These are phyloP conservation scores for Paracoccidioides lutzii DNA, from an alignment of 2,329 filamentous ascomycete genomes.

Conservation along the genomic window DNA sequence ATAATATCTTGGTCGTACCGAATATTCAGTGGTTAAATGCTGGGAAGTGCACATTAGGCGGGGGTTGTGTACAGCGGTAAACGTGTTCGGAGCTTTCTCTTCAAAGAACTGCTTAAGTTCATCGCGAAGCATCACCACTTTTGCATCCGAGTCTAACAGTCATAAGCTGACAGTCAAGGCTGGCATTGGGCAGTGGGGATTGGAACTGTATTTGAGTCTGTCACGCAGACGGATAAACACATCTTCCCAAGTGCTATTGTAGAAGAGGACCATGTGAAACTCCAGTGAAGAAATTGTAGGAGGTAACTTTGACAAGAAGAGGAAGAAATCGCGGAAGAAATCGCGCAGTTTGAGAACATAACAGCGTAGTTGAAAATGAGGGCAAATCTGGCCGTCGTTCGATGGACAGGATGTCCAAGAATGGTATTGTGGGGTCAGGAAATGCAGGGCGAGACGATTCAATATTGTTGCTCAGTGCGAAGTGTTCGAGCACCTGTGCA, in stretches of 20 bases:
- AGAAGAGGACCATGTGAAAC: background rate
- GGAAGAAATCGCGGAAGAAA: background rate
- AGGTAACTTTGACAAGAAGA: background rate
- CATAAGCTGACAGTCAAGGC: background rate
- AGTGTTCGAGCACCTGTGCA: background rate
- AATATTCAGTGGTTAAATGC: background rate
- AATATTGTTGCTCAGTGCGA: background rate
- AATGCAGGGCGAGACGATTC: background rate
- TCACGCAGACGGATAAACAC: background rate
- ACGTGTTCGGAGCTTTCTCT: background rate
- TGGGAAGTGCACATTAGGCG: no score
- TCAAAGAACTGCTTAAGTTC: background rate
- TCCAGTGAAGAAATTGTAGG: background rate
- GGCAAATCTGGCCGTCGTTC: background rate
- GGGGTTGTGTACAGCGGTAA: background rate
- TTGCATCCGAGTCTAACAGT: background rate
- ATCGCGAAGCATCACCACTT: background rate
- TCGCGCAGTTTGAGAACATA: background rate
- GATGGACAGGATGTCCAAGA: background rate
- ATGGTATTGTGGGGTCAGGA: background rate
- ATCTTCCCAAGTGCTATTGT: background rate
- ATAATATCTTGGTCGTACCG: background rate
- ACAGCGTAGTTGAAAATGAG: background rate
- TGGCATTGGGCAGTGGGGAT: background rate
- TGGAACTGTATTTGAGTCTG: background rate